phyloP scores from a whole-genome alignment of 257 asterid species.

The Phtheirospermum japonicum region DNA sequence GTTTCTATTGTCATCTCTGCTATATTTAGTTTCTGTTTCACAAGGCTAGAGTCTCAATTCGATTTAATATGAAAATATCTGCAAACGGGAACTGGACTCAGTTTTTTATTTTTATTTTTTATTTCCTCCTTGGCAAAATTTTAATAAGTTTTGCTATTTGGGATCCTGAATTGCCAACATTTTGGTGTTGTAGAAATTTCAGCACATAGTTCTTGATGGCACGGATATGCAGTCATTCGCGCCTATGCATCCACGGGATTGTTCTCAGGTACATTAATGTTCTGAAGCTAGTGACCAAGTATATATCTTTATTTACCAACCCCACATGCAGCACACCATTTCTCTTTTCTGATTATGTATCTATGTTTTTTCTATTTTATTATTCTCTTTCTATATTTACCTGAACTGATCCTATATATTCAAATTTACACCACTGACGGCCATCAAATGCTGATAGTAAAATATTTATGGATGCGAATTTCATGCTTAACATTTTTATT shows the following conservation, averaged over 20 bases:
- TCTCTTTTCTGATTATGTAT: neutral
- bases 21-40: conserved; percentile 17
- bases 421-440: neutral
- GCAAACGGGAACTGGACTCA: conserved; percentile 22
- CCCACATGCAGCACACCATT: conserved; percentile 3
- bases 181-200: conserved; percentile 61
- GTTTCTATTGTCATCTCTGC: conserved; percentile 15
- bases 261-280: conserved; percentile 70
- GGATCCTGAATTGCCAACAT: conserved; percentile 22
- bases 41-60: conserved; percentile 2
- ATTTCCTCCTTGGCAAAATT: neutral
- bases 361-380: neutral
- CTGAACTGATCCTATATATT: conserved; percentile 18
- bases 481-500: neutral
- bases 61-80: conserved; percentile 14
- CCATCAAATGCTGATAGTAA: neutral
- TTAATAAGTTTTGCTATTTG: conserved; percentile 17
- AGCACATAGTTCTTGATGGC: conserved; percentile 77
- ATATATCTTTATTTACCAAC: conserved; percentile 10
- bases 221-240: conserved; percentile 68
- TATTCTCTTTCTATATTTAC: conserved; percentile 2
- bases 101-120: neutral
- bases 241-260: conserved; percentile 86
- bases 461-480: neutral
- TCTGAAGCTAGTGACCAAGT: conserved; percentile 22